A percentile compares a stretch with the other conserved stretches of the same genome.
phyloP scores from a whole-genome alignment of 1,284 basidiomycete genomes.

The Sporisorium reilianum region DNA sequence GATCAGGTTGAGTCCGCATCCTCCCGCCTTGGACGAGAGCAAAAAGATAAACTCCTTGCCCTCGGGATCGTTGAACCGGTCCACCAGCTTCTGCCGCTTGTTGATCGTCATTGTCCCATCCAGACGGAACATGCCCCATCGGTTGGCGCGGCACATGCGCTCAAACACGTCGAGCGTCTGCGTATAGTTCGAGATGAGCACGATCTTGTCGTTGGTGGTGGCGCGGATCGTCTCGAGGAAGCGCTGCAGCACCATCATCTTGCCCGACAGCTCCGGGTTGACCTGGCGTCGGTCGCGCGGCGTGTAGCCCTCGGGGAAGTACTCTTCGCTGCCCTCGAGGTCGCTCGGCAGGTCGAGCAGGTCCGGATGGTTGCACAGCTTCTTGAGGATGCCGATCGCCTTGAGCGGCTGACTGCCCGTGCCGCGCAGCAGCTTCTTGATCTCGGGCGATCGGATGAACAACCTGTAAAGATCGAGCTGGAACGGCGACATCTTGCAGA shows the following conservation, averaged over 20 bases:
- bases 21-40: conserved; percentile 97
- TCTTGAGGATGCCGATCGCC: conserved; percentile 95
- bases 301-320: conserved; percentile 86
- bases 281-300: conserved; percentile 70
- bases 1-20: conserved; percentile 98
- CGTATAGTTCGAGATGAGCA: conserved; percentile 98
- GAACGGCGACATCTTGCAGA: conserved; percentile 88
- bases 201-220: conserved; percentile 85
- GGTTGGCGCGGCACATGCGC: conserved; percentile 71
- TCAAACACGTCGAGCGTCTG: conserved; percentile 86
- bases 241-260: conserved; percentile 87
- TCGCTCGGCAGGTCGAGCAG: conserved; percentile 88
- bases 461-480: conserved; percentile 89
- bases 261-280: conserved; percentile 62
- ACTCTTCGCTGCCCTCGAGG: conserved; percentile 83
- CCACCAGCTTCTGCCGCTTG: conserved; percentile 96
- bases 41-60: conserved; percentile 96
- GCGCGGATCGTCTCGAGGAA: conserved; percentile 64
- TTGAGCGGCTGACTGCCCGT: conserved; percentile 94
- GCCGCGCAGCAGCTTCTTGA: conserved; percentile 89
- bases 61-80: conserved; percentile 95
- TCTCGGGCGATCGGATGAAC: conserved; percentile 94
- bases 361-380: conserved; percentile 97
- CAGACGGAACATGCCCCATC: conserved; percentile 91
- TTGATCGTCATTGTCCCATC: conserved; percentile 93